Base-by-base conservation (phyloP, 495 filamentous ascomycete genomes). In the Aspergillus haitiensis region DNA sequence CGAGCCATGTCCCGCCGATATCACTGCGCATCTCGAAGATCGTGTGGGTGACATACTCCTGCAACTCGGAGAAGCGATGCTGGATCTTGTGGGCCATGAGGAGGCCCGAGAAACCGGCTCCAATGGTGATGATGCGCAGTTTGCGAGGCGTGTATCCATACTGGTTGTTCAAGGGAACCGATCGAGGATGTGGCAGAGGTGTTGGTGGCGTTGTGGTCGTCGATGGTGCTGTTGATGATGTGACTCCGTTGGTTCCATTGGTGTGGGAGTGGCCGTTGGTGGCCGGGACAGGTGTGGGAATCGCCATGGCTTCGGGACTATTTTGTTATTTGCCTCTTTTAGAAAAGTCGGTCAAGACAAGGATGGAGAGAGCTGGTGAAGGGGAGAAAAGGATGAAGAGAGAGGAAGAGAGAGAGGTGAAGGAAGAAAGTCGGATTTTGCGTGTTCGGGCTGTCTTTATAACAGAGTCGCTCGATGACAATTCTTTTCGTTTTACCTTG, bases 41-140 rank as follows among this genome's bases (percentile, higher is more conserved):
- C 37, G 77, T 79, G 53, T 68, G 71, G 1, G 76, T 72, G 55
- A 82, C 72, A 33, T 75, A 78, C 12, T 74, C 65, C 48, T 81
- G 67, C 5, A 83, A 69, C 12, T 73, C 69, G 4, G 66, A 64
- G 31, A 65, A 61, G 37, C 60, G 64, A 51, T 72, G 66, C 44
- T 69, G 63, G 37, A 72, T 55, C 50, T 70, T 70, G 58, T 80
- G 72, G 1, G 79, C 70, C 9, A 75, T 64, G 53, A 78, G 74
- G n/a, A 81, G 58, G 0, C 82, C 81, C 16, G 75, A 76, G 56
- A 83, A 79, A 0, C 82, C 82, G 0, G 79, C 81, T 11, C 82
- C 82, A 10, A 85, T 73, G 47, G 80, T 79, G 18, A 84, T 64
- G 8, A 70, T 57, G 34, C 64, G 64, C 9, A 70, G 48, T 11